These are phyloP conservation scores for Acacia concinna DNA, from an alignment of 331 rosid genomes.

Conservation along the genomic window DNA sequence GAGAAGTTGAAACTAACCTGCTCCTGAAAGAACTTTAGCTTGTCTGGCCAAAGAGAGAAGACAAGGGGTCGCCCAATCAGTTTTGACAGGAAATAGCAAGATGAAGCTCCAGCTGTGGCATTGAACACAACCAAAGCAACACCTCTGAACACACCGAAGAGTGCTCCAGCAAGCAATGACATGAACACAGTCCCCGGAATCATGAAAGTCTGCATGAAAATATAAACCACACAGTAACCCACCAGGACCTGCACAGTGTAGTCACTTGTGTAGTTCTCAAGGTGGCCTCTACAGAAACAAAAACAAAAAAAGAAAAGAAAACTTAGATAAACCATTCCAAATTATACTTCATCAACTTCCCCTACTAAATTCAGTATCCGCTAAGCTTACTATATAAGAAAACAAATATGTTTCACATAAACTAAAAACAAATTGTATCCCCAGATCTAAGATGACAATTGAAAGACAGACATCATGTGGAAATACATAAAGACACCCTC, in stretches of 20 bases:
- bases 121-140: conserved; percentile 88
- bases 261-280: conserved; percentile 96
- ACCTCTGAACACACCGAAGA: conserved; percentile 85
- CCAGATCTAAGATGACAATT: neutral
- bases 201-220: conserved; percentile 99
- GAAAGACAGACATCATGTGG: neutral
- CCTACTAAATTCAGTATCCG: conserved; percentile 11
- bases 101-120: conserved; percentile 97
- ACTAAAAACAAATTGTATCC: neutral
- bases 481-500: neutral
- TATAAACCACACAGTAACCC: conserved; percentile 92
- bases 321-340: conserved; percentile 23
- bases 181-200: conserved; percentile 99
- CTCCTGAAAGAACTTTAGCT: conserved; percentile 71
- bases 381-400: neutral
- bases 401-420: neutral
- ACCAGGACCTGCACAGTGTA: conserved; percentile 96
- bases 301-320: conserved; percentile 3
- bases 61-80: conserved; percentile 80
- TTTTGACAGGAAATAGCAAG: conserved; percentile 89
- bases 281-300: conserved; percentile 71
- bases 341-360: conserved; percentile 15
- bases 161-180: conserved; percentile 98
- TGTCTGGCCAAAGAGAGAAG: conserved; percentile 82
- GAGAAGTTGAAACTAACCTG: conserved; percentile 52